A percentile compares a stretch with the other conserved stretches of the same genome.
Conservation (phyloP, 805 yeast species). For the Candida patagonica region DNA sequence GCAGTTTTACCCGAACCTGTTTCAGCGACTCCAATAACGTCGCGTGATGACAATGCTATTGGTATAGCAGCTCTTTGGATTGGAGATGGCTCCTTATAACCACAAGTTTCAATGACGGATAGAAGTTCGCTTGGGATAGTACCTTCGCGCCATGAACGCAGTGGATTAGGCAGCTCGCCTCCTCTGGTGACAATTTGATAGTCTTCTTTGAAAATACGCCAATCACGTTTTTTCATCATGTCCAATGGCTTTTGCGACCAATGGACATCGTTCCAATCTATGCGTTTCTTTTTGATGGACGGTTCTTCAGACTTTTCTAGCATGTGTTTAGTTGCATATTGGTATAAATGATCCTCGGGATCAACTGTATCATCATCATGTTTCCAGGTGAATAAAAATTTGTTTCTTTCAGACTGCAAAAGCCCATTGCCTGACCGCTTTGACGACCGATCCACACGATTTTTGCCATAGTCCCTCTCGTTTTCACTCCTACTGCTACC, state of each 20-base stretch:
- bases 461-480: neutral
- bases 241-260: constrained; percentile 63
- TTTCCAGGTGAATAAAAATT: constrained; percentile 65
- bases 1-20: constrained; percentile 96
- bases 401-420: constrained; percentile 14
- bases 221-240: constrained; percentile 73
- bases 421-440: constrained; percentile 6
- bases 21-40: constrained; percentile 84
- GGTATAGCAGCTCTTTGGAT: constrained; percentile 88
- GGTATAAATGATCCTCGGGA: constrained; percentile 35
- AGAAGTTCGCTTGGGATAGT: constrained; percentile 36
- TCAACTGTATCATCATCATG: constrained; percentile 54
- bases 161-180: constrained; percentile 40
- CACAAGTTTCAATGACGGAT: constrained; percentile 23
- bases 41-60: constrained; percentile 46
- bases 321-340: neutral
- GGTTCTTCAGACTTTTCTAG: neutral
- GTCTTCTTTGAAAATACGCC: constrained; percentile 82
- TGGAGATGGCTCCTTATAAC: constrained; percentile 70
- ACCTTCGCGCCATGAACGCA: constrained; percentile 68
- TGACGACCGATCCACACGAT: neutral
- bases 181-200: constrained; percentile 54
- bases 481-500: neutral
- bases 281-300: constrained; percentile 4
- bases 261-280: constrained; percentile 27